Evolutionary conservation across 2,329 filamentous ascomycete species (phyloP).

Genomic region (Sporothrix globosa): DNA sequence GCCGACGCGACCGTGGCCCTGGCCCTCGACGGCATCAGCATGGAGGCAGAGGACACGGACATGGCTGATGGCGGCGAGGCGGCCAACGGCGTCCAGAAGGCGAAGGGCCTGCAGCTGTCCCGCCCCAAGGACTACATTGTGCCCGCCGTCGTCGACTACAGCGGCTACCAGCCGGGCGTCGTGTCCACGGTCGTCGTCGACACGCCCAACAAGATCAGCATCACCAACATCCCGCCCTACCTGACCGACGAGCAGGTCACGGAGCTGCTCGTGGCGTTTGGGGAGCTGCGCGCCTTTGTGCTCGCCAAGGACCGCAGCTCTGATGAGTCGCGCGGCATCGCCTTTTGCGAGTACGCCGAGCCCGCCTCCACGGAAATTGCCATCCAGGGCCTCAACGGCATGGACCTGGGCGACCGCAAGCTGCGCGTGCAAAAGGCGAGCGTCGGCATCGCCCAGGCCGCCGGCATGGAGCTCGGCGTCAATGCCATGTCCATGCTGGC

Average conservation of each 20-base stretch:
- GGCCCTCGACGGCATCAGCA: slow-evolving; percentile 84
- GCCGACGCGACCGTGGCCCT: slow-evolving; percentile 89
- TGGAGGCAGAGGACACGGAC: slow-evolving; percentile 67
- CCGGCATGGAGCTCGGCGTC: slow-evolving; percentile 91
- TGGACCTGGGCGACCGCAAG: slow-evolving; percentile 86
- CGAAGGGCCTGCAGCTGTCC: slow-evolving; percentile 70
- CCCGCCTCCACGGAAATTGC: slow-evolving; percentile 77
- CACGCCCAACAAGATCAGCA: slow-evolving; percentile 91
- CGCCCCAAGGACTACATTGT: slow-evolving; percentile 98
- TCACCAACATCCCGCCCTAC: slow-evolving; percentile 85
- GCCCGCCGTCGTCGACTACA: slow-evolving; percentile 74
- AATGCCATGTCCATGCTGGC: slow-evolving; percentile 98
- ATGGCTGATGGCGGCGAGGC: slow-evolving; percentile 56
- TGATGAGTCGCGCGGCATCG: slow-evolving; percentile 90
- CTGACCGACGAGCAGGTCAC: slow-evolving; percentile 89
- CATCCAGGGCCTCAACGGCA: slow-evolving; percentile 86
- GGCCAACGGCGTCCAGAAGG: slow-evolving; percentile 45
- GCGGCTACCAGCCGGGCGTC: slow-evolving; percentile 72
- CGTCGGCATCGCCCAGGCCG: slow-evolving; percentile 89
- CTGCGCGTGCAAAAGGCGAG: slow-evolving; percentile 87
- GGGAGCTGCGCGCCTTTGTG: slow-evolving; percentile 88
- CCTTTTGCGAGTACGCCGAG: slow-evolving; percentile 93
- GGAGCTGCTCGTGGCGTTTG: slow-evolving; percentile 87
- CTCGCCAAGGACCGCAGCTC: slow-evolving; percentile 84
- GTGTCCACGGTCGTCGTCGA: slow-evolving; percentile 83